Base-by-base conservation (phyloP, 805 yeast genomes). In the Metschnikowia aberdeeniae region DNA sequence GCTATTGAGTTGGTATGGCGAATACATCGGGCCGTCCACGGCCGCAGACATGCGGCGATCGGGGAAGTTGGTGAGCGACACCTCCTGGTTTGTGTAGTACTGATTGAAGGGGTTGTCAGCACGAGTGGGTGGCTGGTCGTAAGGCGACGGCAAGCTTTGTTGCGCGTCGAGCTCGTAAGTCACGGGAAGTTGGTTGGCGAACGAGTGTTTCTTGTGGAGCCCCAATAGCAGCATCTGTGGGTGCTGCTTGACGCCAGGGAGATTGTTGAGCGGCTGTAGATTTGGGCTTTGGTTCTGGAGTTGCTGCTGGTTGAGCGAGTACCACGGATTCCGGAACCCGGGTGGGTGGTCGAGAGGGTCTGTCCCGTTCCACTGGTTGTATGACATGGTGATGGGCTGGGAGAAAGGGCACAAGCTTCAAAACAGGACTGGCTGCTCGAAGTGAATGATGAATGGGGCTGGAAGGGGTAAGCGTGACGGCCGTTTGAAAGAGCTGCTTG, bases 311-410 rank as follows among this genome's bases (percentile, higher is more conserved):
- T 46, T 54, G 20, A 52, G 52, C 22, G 68, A 61, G 52, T 59
- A 70, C 75, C 75, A 71, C n/a, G 75, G 75, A 43, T 71, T 70
- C 31, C 75, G 53, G 49, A 71, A 71, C 22, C 73, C 73, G 11
- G 64, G 60, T 28, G 51, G 42, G 34, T 39, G 52, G 24, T 31
- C 52, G 13, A 32, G 43, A 20, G 28, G 28, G 27, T 30, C 42
- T 7, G 42, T 30, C 30, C 20, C 30, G 36, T 14, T 31, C 42
- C 35, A 39, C 20, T 38, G 34, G 13, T 38, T 38, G 32, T 13
- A 39, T 10, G 42, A 31, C 42, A 39, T 39, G 3, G 17, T 9
- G 7, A n/a, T 29, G 22, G 19, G 22, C 13, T 14, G 9, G 34
- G 19, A 14, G 34, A 9, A 14, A 32, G 4, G 6, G 13, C 31